Evolutionary conservation across 2,329 filamentous ascomycete genomes (phyloP), one percentile per base, ranked within the genome.

Genomic region (Taxawa tesnikishii): DNA sequence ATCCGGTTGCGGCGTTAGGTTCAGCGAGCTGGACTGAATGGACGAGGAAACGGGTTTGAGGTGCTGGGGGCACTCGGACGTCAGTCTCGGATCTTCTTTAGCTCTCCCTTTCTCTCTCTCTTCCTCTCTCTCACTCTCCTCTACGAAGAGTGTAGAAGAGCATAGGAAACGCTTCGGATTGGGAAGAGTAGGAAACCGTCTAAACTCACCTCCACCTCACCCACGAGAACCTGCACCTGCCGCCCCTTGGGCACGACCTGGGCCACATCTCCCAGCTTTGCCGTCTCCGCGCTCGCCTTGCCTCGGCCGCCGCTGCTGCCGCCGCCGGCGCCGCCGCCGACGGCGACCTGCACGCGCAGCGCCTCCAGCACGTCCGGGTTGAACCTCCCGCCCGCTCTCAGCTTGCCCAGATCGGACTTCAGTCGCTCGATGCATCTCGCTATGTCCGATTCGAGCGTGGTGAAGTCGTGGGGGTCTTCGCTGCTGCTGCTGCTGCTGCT

Each of bases 221-320:
- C 70, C 24, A 71, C 72, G 14, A 79, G 50, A n/a, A 82, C 59
- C 37, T 71, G 68, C 17, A 80, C 51, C 43, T 63, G 64, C 34
- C 75, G 55, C 8, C 75, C 75, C 45, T 76, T 75, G 0, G 74
- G 73, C 24, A 81, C 60, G 11, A 82, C 72, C 47, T 79, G 76
- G 3, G 75, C 77, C 35, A 83, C 47, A 47, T 80, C 75, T 7
- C 67, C 64, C 31, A 83, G 44, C 39, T 58, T 63, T 29, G 70
- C 62, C 2, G 55, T 68, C 37, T 68, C 59, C n/a, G n/a, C n/a
- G n/a, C n/a, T n/a, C n/a, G n/a, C n/a, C 37, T 67, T 71, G 14
- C 36, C 42, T n/a, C n/a, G n/a, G n/a, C n/a, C n/a, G n/a, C n/a
- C n/a, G 25, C 32, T 23, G 7, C 27, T 23, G 15, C 21, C 18